Evolutionary conservation across 2,329 filamentous ascomycete species (phyloP).

Genomic region (Aspergillus sp.): DNA sequence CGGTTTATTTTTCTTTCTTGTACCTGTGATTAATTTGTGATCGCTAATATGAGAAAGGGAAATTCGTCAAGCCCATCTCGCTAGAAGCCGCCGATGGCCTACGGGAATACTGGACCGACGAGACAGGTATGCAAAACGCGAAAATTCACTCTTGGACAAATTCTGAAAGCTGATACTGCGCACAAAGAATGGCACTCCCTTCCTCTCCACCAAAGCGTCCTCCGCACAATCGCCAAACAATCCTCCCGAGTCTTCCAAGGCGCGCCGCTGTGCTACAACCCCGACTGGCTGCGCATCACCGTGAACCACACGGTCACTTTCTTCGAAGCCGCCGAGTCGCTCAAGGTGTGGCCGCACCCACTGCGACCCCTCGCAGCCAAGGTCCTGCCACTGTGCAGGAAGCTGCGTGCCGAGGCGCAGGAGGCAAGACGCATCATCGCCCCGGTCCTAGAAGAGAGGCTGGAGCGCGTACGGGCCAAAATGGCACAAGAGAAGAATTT

Average conservation of each 20-base stretch:
- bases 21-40: neutral
- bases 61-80: constrained; percentile 11
- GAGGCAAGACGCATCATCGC: constrained; percentile 20
- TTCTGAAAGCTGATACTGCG: neutral
- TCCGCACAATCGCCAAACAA: constrained; percentile 11
- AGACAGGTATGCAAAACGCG: constrained; percentile 3
- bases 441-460: neutral
- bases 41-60: constrained; percentile 4
- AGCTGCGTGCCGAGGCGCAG: constrained; percentile 12
- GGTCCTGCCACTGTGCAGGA: constrained; percentile 20
- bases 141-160: neutral
- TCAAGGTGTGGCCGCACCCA: constrained; percentile 17
- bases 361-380: constrained; percentile 15
- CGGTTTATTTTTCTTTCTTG: neutral
- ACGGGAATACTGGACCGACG: constrained; percentile 12
- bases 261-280: constrained; percentile 26
- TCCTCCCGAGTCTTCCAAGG: constrained; percentile 30
- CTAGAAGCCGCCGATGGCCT: constrained; percentile 9
- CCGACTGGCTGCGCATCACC: constrained; percentile 33
- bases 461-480: neutral
- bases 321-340: constrained; percentile 18
- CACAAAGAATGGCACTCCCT: constrained; percentile 20
- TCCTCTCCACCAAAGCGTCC: constrained; percentile 9
- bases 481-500: neutral
- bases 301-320: constrained; percentile 31